Base-by-base conservation (phyloP, 805 yeast genomes). In the Hanseniaspora guilliermondii region DNA sequence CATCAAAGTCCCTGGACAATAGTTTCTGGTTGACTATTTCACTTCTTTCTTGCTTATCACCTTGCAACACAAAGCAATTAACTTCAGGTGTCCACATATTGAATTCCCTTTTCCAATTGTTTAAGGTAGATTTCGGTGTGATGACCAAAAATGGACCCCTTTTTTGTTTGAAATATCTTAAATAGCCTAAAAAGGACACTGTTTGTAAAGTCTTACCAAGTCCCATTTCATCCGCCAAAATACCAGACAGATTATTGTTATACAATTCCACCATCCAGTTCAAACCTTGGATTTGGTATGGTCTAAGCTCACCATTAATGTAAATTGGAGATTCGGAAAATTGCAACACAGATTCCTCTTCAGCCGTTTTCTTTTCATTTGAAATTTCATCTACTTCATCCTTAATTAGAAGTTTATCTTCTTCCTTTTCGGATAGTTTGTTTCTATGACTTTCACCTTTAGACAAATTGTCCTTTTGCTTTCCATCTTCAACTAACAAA, bases 191-290 rank as follows among this genome's bases (percentile, higher is more conserved):
- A 58, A 82, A 82, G 7, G 91, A 78, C 58, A 85, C 84, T 0
- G 91, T 85, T 65, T 85, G 93, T 56, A 85, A 69, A 3, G 93
- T 85, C 64, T 85, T 85, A 60, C 93, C 93, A 58, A 85, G 68
- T 1, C 93, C 93, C 93, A 85, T 85, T 68, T 85, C 93, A 67
- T 85, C 93, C 0, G 93, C 93, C 56, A 85, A 71, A 24, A 85
- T 84, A 57, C 93, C 93, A 1, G 85, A 77, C 46, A 85, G 69
- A 57, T 79, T 77, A 68, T 82, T 83, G 58, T 79, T 83, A 60
- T 81, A 78, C 56, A 85, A 67, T 1, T 83, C 74, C 14, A 84
- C 76, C 60, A 85, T 68, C 94, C 94, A 85, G 65, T 85, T 85
- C 57, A 85, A 70, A 58, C 93, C 94, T 65, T 82, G 88, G 58